A percentile compares a stretch with the other conserved stretches of the same genome.
Conservation (phyloP, 2,329 filamentous ascomycete genomes). For the Phyllosticta citribraziliensis region DNA sequence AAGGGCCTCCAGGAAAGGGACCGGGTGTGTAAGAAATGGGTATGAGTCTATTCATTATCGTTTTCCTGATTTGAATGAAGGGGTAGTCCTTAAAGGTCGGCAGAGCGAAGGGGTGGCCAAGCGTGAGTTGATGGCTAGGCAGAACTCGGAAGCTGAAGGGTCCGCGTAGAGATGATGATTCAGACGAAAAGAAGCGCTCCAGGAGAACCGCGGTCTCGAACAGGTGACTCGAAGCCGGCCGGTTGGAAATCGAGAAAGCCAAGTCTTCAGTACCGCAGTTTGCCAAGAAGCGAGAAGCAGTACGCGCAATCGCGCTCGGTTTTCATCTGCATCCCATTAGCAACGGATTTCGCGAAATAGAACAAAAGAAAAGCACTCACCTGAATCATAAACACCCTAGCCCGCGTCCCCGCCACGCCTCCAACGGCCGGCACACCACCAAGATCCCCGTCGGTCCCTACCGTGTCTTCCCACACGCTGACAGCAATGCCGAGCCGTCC, state of each 20-base stretch:
- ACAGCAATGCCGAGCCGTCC: slow-evolving; percentile 80
- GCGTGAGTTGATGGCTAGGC: no score
- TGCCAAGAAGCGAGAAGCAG: slow-evolving; percentile 40
- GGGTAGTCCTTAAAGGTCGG: no score
- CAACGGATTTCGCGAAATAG: neutral
- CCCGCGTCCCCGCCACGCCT: slow-evolving; percentile 45
- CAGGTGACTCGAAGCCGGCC: neutral
- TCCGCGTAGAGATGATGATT: no score
- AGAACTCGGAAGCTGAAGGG: no score
- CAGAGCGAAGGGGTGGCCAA: no score
- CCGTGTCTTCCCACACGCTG: slow-evolving; percentile 66
- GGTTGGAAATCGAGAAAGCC: neutral
- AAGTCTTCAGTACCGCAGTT: slow-evolving; percentile 34
- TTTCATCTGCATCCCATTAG: slow-evolving; percentile 26
- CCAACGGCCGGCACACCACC: slow-evolving; percentile 50
- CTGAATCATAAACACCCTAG: slow-evolving; percentile 57
- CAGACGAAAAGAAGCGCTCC: no score
- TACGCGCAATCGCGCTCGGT: slow-evolving; percentile 40
- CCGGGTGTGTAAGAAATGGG: no score
- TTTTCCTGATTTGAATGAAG: no score
- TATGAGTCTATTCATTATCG: no score
- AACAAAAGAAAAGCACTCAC: slow-evolving; percentile 19
- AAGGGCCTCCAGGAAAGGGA: no score
- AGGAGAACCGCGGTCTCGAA: no score
- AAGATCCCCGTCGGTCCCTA: slow-evolving; percentile 42